Base-by-base conservation (phyloP, 2,329 filamentous ascomycete genomes). In the Lecanicillium sp. region DNA sequence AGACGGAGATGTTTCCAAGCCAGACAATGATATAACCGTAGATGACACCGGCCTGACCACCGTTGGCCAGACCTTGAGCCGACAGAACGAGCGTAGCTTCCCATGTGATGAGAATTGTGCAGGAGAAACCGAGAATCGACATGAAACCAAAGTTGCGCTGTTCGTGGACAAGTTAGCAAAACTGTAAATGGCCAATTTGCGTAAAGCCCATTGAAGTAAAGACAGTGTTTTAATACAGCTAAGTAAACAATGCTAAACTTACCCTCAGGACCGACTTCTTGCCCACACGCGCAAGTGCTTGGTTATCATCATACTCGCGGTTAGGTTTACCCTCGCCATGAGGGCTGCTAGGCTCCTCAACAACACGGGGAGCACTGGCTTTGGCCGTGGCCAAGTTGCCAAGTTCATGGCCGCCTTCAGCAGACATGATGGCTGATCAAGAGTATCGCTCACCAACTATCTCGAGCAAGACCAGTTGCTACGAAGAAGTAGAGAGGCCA, bases 101-200 rank as follows among this genome's bases (percentile, higher is more conserved):
- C 69, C 70, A 73, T 0, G 69, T 70, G 33, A 62, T 62, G 50
- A 68, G 61, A 28, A 68, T 54, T 20, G 67, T 64, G 40, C 63
- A 64, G 2, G 63, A 60, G 43, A 70, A 71, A 7, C 65, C 65
- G 22, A 70, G 55, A 22, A 66, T 68, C 5, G 62, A 63, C 31
- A 64, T 47, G 43, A 65, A 64, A 9, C 60, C 57, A 44, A 70
- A 71, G 46, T 63, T 65, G 37, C 65, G 49, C 55, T 64, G 28
- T 11, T 3, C 16, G n/a, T 8, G 5, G 14, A 5, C 14, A n/a
- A 9, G 6, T 15, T 15, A 15, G 29, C 29, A 13, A 15, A n/a
- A n/a, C 8, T 13, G 9, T 36, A 9, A 35, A 18, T n/a, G 12
- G 16, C 5, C 9, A 18, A 13, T 25, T 6, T 14, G 9, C 4